Evolutionary conservation across 805 yeast genomes (phyloP).

Genomic region (Wickerhamiella allomyrinae): DNA sequence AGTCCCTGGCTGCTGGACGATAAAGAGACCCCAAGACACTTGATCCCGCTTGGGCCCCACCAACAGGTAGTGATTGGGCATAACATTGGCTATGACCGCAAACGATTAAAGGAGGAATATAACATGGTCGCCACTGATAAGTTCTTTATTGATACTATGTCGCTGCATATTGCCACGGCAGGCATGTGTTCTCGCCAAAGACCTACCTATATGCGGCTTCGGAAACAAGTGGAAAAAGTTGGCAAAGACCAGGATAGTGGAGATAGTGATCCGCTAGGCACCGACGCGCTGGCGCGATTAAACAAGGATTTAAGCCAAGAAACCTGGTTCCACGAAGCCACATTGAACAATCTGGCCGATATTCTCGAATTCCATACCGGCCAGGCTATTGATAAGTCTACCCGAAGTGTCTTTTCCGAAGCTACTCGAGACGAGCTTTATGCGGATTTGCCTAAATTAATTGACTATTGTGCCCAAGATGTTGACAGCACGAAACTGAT

Average conservation of each 20-base stretch:
- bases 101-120: slow-evolving; percentile 76
- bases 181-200: slow-evolving; percentile 93
- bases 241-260: slow-evolving; percentile 15
- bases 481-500: slow-evolving; percentile 63
- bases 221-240: slow-evolving; percentile 13
- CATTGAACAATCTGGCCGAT: slow-evolving; percentile 65
- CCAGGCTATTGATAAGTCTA: slow-evolving; percentile 47
- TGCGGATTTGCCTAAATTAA: slow-evolving; percentile 43
- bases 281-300: slow-evolving; percentile 12
- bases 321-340: slow-evolving; percentile 74
- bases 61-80: slow-evolving; percentile 71
- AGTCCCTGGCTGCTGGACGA: slow-evolving; percentile 65
- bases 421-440: slow-evolving; percentile 39
- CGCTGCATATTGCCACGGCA: slow-evolving; percentile 74
- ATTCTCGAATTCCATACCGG: slow-evolving; percentile 72
- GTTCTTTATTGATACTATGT: slow-evolving; percentile 81
- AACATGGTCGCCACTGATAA: slow-evolving; percentile 49
- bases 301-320: slow-evolving; percentile 14
- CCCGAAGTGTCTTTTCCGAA: slow-evolving; percentile 49
- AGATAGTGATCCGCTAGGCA: slow-evolving; percentile 8
- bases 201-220: slow-evolving; percentile 46
- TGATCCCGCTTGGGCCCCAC: slow-evolving; percentile 59
- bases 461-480: slow-evolving; percentile 76
- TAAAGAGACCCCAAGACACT: slow-evolving; percentile 34
- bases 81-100: slow-evolving; percentile 82